Base-by-base conservation (phyloP, 169 alveolate genomes). In the Eimeria brunetti region DNA sequence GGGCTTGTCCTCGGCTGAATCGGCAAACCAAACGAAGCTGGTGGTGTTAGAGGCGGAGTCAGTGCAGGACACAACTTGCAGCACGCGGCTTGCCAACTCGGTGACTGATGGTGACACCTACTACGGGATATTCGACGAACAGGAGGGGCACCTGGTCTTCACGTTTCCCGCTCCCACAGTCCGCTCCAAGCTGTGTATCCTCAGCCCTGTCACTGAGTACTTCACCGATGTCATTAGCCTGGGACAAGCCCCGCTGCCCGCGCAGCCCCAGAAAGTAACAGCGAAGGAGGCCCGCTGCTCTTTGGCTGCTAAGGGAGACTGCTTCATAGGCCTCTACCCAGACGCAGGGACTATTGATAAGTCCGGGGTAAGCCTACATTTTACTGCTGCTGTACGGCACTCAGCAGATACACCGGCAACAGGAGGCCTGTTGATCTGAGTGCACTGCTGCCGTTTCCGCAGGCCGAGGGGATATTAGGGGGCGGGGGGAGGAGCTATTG, bases 221-320 rank as follows among this genome's bases (percentile, higher is more conserved):
- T 53, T 46, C 89, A 53, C 53, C 7, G 80, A 53, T 9, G 60
- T 84, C 60, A 16, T 36, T 41, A 33, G 62, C 46, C 78, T 84
- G 62, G 91, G 91, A 27, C 91, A 60, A 36, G 58, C 56, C 58
- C 91, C 91, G 5, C 36, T 84, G 76, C 78, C 91, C 38, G 27
- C 80, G 24, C 64, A 8, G 16, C 91, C 91, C 24, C 41, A 58
- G 36, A 84, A 24, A 49, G 27, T 84, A 5, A 7, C 75, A 18
- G 78, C 91, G 51, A 12, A 33, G 46, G 91, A 84, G 60, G 91
- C 56, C 49, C 91, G 91, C 56, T 84, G 91, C 80, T 84, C 91
- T 18, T 33, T 84, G 58, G 75, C 91, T 16, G 62, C 91, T 18
- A 60, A 53, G 46, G 80, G 91, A 53, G 91, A 84, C 91, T 84